Evolutionary conservation across 345 rosid species (phyloP).

Genomic region (Psidium friedrichsthalianum): DNA sequence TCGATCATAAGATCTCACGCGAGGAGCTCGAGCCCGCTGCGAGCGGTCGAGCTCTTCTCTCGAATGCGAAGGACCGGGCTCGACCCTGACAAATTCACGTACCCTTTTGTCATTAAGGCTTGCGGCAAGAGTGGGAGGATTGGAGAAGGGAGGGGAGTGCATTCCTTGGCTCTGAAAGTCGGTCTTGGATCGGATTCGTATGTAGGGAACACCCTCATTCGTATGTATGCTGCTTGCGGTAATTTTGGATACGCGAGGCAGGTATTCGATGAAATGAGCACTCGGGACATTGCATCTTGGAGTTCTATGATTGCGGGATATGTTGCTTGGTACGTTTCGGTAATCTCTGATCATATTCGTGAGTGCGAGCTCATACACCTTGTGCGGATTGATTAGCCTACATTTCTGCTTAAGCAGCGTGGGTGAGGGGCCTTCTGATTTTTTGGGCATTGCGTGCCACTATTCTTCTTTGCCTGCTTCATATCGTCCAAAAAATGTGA

Average conservation of each 20-base stretch:
- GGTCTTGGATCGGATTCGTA: slow-evolving; percentile 14
- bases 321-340: slow-evolving; percentile 10
- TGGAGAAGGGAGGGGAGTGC: slow-evolving; percentile 6
- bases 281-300: slow-evolving; percentile 39
- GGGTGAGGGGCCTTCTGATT: background rate
- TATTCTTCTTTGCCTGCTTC: background rate
- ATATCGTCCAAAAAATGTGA: background rate
- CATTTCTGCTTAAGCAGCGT: background rate
- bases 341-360: background rate
- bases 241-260: slow-evolving; percentile 17
- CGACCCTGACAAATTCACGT: slow-evolving; percentile 12
- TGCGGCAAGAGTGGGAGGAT: slow-evolving; percentile 12
- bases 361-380: background rate
- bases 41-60: slow-evolving; percentile 9
- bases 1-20: slow-evolving; percentile 9
- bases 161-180: slow-evolving; percentile 7
- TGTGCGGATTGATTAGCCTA: background rate
- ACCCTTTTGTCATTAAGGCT: slow-evolving; percentile 19
- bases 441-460: too few species aligned
- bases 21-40: slow-evolving; percentile 1
- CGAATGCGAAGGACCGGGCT: slow-evolving; percentile 8
- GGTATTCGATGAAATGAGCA: slow-evolving; percentile 24
- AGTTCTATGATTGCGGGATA: slow-evolving; percentile 42
- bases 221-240: slow-evolving; percentile 19
- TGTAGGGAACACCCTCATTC: slow-evolving; percentile 13